These are phyloP conservation scores for Aethionema arabicum DNA, from an alignment of 345 rosid genomes.

Conservation along the genomic window DNA sequence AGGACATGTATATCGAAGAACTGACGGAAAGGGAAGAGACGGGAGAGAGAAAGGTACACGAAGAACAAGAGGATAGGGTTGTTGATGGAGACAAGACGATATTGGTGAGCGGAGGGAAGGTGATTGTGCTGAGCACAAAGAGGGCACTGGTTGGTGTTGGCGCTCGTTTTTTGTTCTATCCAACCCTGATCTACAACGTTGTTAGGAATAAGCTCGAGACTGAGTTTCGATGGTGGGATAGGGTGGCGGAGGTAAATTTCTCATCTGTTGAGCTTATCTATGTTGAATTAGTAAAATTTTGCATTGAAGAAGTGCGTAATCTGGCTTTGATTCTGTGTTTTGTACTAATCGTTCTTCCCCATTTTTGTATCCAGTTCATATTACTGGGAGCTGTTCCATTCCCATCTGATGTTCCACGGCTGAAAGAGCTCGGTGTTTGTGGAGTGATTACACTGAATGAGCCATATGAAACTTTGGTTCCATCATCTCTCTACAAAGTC, in stretches of 20 bases:
- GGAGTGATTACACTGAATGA: constrained; percentile 81
- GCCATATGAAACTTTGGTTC: constrained; percentile 85
- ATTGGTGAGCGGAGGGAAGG: constrained; percentile 31
- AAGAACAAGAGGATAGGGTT: constrained; percentile 33
- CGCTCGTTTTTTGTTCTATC: constrained; percentile 90
- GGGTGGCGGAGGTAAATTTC: constrained; percentile 68
- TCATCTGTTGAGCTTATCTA: constrained; percentile 1
- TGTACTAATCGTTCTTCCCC: constrained; percentile 9
- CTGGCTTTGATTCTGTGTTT: not conserved
- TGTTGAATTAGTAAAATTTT: not conserved
- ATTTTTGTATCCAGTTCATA: constrained; percentile 49
- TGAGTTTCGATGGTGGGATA: constrained; percentile 98
- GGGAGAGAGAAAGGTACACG: constrained; percentile 19
- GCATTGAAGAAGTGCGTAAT: constrained; percentile 1
- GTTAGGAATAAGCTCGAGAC: constrained; percentile 85
- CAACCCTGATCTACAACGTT: constrained; percentile 85
- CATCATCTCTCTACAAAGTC: constrained; percentile 71
- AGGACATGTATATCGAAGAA: constrained; percentile 85
- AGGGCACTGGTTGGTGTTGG: constrained; percentile 85
- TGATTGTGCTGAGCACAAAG: constrained; percentile 48
- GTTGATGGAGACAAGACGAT: constrained; percentile 33
- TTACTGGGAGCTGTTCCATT: constrained; percentile 86
- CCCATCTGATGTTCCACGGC: constrained; percentile 65
- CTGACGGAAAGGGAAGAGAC: constrained; percentile 45
- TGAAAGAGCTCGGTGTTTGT: constrained; percentile 67